Evolutionary conservation across 2,329 filamentous ascomycete species (phyloP), one percentile per base, ranked within the genome.

Genomic region (Aspergillus thermomutatus): DNA sequence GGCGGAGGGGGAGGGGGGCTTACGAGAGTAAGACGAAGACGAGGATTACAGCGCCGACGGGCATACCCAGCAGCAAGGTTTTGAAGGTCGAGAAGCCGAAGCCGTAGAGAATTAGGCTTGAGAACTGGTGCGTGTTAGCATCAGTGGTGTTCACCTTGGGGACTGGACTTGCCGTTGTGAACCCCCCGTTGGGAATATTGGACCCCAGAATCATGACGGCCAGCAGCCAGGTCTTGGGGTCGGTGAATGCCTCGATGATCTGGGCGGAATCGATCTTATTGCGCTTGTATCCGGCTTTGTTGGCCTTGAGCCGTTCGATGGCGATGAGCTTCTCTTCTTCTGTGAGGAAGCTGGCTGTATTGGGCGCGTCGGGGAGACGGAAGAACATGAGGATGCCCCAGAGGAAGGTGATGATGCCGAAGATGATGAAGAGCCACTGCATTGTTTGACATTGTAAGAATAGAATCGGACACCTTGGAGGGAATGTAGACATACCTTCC

Each of bases 1-100:
- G n/a, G n/a, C n/a, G n/a, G n/a, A 45, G 45, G 10, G 25, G 25
- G 2, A 31, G 10, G 28, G 28, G 14, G 45, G 9, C 37, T 45
- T 53, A 54, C 54, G 40, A 51, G 25, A 46, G 21, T 21, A 58
- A 6, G 17, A 54, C 47, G 43, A 41, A 34, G 14, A 53, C 43
- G 28, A 61, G 47, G 4, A 60, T 53, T 2, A 64, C 46, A 1
- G 69, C 76, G 25, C 77, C 77, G 2, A 72, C 75, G 14, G 77
- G 78, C 4, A 77, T 75, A 50, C 77, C 75, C 6, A 79, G 61
- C 0, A 79, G 66, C 2, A 76, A 75, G 0, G 78, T 73, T 28
- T 72, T 66, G n/a, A 79, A 69, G 0, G 67, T 62, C 34, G 60
- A 60, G 54, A 67, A 75, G 25, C 70, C 69, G 52, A 74, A 74